These are phyloP conservation scores for Elongisporangium prolatum DNA, from an alignment of 352 stramenopile species.

Conservation along the genomic window DNA sequence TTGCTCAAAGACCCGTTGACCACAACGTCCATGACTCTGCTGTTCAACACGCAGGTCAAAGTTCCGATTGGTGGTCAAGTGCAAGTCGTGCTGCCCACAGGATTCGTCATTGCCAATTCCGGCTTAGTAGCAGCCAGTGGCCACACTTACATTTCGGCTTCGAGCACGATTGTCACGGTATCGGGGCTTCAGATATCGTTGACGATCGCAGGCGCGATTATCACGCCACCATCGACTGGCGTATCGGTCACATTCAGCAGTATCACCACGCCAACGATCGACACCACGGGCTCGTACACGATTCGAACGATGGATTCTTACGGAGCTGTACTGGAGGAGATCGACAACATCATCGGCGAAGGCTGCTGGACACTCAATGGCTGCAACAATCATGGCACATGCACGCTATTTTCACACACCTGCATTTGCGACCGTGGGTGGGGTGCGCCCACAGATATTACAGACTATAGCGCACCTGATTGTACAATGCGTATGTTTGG, in stretches of 20 bases:
- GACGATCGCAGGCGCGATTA: constrained; percentile 21
- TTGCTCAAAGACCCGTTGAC: constrained; percentile 28
- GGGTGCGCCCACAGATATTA: constrained; percentile 60
- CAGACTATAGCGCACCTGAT: constrained; percentile 69
- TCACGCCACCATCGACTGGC: constrained; percentile 12
- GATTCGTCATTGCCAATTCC: constrained; percentile 23
- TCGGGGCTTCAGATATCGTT: constrained; percentile 24
- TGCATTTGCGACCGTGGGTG: constrained; percentile 63
- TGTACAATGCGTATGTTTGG: constrained; percentile 58
- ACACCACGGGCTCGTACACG: constrained; percentile 38
- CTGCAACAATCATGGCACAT: constrained; percentile 81
- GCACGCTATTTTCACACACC: constrained; percentile 55
- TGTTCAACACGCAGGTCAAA: constrained; percentile 26
- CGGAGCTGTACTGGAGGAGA: constrained; percentile 50
- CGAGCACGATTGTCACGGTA: constrained; percentile 26
- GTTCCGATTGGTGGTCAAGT: constrained; percentile 41
- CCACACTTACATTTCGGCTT: constrained; percentile 25
- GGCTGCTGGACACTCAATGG: constrained; percentile 68
- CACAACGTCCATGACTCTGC: constrained; percentile 31
- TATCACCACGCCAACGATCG: constrained; percentile 44
- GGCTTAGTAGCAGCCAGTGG: constrained; percentile 17
- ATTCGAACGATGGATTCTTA: constrained; percentile 41
- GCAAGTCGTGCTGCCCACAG: constrained; percentile 43
- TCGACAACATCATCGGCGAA: constrained; percentile 41
- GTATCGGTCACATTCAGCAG: constrained; percentile 39